Percentiles rank a stretch among this genome's conserved stretches.
Evolutionary conservation across 2,329 filamentous ascomycete genomes (phyloP).

Genomic region (Colletotrichum liaoningense): DNA sequence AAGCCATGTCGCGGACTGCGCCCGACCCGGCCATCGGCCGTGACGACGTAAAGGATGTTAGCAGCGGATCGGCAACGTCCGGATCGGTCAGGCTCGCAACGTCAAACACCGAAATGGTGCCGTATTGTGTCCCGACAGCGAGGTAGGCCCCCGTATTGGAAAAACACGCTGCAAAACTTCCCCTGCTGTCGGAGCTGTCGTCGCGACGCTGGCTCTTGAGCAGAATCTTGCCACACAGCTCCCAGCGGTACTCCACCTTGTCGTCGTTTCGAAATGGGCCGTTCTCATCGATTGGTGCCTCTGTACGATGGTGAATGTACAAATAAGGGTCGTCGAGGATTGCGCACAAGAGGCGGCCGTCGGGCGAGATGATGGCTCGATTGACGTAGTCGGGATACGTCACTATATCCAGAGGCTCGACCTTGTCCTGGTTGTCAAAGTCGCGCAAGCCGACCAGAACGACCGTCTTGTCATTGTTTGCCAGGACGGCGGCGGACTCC

Average conservation of each 20-base stretch:
- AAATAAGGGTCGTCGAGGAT: constrained; percentile 89
- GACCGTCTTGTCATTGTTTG: constrained; percentile 93
- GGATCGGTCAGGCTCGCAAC: constrained; percentile 58
- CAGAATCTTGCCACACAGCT: constrained; percentile 61
- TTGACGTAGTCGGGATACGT: constrained; percentile 89
- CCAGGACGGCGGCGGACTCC: constrained; percentile 74
- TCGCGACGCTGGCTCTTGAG: constrained; percentile 68
- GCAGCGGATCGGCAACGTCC: constrained; percentile 66
- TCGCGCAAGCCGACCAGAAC: constrained; percentile 82
- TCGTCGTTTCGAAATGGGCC: constrained; percentile 40
- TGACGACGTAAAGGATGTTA: constrained; percentile 83
- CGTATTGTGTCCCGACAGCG: constrained; percentile 84
- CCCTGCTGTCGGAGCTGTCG: constrained; percentile 66
- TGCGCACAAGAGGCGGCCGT: constrained; percentile 82
- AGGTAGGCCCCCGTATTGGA: constrained; percentile 77
- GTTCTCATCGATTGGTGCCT: constrained; percentile 46
- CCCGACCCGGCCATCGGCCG: constrained; percentile 77
- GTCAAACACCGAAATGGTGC: constrained; percentile 81
- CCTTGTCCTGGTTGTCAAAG: constrained; percentile 55
- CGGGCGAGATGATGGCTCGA: constrained; percentile 91
- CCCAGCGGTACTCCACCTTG: constrained; percentile 59
- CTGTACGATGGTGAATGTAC: constrained; percentile 79
- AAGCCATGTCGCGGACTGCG: constrained; percentile 90
- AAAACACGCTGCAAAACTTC: constrained; percentile 84
- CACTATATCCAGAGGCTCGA: constrained; percentile 75